phyloP scores from a whole-genome alignment of 768 basidiomycete species.

The Pisolithus marmoratus region DNA sequence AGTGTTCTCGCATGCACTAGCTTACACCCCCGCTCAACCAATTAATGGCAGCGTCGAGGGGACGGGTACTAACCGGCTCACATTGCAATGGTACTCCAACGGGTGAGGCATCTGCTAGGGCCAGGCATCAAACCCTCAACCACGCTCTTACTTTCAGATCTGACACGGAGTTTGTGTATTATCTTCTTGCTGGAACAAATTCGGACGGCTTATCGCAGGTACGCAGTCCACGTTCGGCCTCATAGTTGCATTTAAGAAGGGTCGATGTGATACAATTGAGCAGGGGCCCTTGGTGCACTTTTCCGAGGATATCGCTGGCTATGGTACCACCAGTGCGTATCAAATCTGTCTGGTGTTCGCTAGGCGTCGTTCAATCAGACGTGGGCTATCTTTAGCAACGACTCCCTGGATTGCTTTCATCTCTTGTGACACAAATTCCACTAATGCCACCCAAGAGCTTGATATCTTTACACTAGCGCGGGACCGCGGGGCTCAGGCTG shows the following conservation, averaged over 20 bases:
- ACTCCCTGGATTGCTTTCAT: constrained; percentile 93
- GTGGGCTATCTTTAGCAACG: constrained; percentile 36
- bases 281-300: constrained; percentile 86
- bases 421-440: constrained; percentile 75
- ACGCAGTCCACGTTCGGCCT: constrained; percentile 11
- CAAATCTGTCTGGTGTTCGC: constrained; percentile 20
- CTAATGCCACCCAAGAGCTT: constrained; percentile 47
- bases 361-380: constrained; percentile 5
- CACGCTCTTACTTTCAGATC: constrained; percentile 30
- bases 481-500: constrained; percentile 74
- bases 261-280: background rate
- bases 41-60: constrained; percentile 34
- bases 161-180: constrained; percentile 51
- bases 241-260: background rate
- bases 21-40: constrained; percentile 68
- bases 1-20: constrained; percentile 18
- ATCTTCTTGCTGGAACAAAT: constrained; percentile 48
- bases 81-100: constrained; percentile 55
- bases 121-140: background rate
- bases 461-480: constrained; percentile 83
- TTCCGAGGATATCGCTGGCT: constrained; percentile 50
- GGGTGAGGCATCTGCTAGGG: constrained; percentile 30
- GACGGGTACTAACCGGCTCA: constrained; percentile 42
- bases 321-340: constrained; percentile 42
- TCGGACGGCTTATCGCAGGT: constrained; percentile 55